These are phyloP conservation scores for Metschnikowia santaceciliae DNA, from an alignment of 805 yeast species.

Conservation along the genomic window DNA sequence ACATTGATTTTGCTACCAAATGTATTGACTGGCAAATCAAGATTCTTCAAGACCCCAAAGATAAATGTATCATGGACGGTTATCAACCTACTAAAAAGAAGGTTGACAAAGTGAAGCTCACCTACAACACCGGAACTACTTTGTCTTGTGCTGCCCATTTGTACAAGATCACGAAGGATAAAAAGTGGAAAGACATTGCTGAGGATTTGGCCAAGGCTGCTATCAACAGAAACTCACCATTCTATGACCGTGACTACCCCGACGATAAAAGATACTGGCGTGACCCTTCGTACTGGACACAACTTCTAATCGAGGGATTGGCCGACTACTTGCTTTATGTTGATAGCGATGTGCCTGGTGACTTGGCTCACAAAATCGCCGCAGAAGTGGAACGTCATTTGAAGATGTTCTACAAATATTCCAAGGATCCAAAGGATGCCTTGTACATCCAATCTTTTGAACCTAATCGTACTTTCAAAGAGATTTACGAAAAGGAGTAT, in stretches of 20 bases:
- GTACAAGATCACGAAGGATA: slow-evolving; percentile 89
- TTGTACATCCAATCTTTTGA: slow-evolving; percentile 58
- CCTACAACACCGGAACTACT: slow-evolving; percentile 67
- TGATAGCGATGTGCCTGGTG: slow-evolving; percentile 38
- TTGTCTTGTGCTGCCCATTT: slow-evolving; percentile 68
- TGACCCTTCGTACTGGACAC: slow-evolving; percentile 60
- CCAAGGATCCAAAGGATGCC: slow-evolving; percentile 55
- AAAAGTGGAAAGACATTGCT: slow-evolving; percentile 68
- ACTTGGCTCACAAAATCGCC: slow-evolving; percentile 32
- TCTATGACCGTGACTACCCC: slow-evolving; percentile 63
- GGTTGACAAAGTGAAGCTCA: slow-evolving; percentile 53
- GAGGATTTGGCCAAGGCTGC: slow-evolving; percentile 54
- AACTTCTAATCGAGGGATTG: slow-evolving; percentile 61
- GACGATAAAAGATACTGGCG: slow-evolving; percentile 57
- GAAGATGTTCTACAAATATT: slow-evolving; percentile 52
- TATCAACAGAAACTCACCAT: slow-evolving; percentile 49
- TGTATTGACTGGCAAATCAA: slow-evolving; percentile 57
- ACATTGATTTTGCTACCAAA: slow-evolving; percentile 55
- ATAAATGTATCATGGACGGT: slow-evolving; percentile 60
- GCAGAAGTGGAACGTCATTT: slow-evolving; percentile 52
- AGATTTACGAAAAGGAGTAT: slow-evolving; percentile 46
- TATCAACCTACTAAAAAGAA: slow-evolving; percentile 42
- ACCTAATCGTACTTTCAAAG: slow-evolving; percentile 50
- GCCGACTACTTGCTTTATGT: slow-evolving; percentile 58
- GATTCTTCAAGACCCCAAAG: slow-evolving; percentile 48